Base-by-base conservation (phyloP, 495 filamentous ascomycete species). In the Xylaria bambusicola region DNA sequence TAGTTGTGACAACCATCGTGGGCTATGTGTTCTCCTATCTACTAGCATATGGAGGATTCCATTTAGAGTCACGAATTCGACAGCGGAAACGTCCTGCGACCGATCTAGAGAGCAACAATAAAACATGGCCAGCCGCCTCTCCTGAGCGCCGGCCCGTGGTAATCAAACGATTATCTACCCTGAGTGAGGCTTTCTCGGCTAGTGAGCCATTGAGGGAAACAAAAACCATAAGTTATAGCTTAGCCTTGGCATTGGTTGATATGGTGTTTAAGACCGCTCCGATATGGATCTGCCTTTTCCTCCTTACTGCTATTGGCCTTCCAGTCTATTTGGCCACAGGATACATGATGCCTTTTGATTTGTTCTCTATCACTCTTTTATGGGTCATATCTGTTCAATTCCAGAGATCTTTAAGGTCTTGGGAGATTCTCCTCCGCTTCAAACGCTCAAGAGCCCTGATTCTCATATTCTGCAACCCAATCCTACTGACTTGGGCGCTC, bases 331-430 rank as follows among this genome's bases (percentile, higher is more conserved):
- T 63, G 38, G 48, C 58, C 8, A 58, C 61, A 1, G 18, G 24
- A 0, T 62, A 72, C 61, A 62, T 66, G 24, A 62, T 65, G 6
- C 52, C 71, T 18, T 71, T 78, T 13, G 71, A 77, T 0, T 69
- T 70, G 23, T 66, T 66, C 3, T 65, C 71, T 27, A 71, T 78
- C 23, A 61, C 71, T 42, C 61, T 77, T 9, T 60, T 73, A 55
- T 81, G 78, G 78, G 58, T 73, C 13, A 47, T 71, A 10, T 68
- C 72, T 10, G 65, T 80, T 5, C 63, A 72, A 13, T 57, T 77
- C 24, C 78, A 80, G 56, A 53, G 63, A 12, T 51, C 54, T 2
- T 55, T 77, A 57, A 77, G 73, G 45, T 20, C 52, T 10, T 70
- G 66, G 3, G 3, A 20, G 1, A 12, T 50, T n/a, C 63, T 69